phyloP scores from a whole-genome alignment of 495 filamentous ascomycete species.

The Lasiosphaeriaceae sp. region DNA sequence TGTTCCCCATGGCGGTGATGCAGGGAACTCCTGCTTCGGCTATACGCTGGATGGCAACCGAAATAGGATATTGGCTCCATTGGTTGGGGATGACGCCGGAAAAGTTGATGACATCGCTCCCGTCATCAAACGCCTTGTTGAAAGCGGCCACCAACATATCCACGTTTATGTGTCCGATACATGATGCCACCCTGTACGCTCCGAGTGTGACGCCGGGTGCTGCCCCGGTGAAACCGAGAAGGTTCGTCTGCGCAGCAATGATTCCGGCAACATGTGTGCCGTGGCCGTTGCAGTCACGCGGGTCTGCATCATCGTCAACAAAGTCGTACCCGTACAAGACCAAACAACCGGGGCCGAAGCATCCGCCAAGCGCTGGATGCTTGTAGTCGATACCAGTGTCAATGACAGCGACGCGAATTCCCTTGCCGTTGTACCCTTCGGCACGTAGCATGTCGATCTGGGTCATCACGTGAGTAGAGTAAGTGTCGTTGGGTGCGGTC shows the following conservation, averaged over 20 bases:
- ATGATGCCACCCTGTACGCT: constrained; percentile 46
- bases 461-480: constrained; percentile 35
- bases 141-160: constrained; percentile 47
- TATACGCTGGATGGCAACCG: constrained; percentile 43
- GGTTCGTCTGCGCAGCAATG: constrained; percentile 44
- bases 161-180: constrained; percentile 32
- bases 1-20: constrained; percentile 47
- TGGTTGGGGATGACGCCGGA: constrained; percentile 42
- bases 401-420: constrained; percentile 37
- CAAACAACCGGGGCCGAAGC: constrained; percentile 45
- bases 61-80: constrained; percentile 47
- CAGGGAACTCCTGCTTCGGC: constrained; percentile 46
- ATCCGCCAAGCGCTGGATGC: constrained; percentile 50
- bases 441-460: constrained; percentile 37
- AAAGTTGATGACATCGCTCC: constrained; percentile 50
- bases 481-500: constrained; percentile 26
- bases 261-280: constrained; percentile 45
- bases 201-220: constrained; percentile 50
- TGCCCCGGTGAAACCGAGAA: constrained; percentile 44
- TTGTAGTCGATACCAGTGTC: constrained; percentile 48
- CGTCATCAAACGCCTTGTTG: constrained; percentile 46
- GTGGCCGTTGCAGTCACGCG: constrained; percentile 34
- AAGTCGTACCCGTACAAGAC: constrained; percentile 44
- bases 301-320: constrained; percentile 43
- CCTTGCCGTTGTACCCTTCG: constrained; percentile 32